Conservation (phyloP, 495 filamentous ascomycete species). For the Talaromyces nanjingensis region DNA sequence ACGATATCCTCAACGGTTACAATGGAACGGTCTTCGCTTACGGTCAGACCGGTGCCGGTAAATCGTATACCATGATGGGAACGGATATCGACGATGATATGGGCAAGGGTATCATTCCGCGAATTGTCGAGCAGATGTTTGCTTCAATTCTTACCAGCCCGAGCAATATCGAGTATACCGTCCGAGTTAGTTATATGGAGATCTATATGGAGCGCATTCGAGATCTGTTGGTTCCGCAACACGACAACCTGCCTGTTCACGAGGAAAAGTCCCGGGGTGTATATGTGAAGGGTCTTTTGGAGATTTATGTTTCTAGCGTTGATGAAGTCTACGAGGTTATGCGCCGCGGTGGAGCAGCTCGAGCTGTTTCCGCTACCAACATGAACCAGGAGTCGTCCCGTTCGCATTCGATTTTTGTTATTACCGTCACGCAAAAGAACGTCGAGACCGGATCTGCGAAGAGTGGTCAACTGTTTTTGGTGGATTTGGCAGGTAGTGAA, state of each 20-base stretch:
- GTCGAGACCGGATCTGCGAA: constrained; percentile 94
- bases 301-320: constrained; percentile 93
- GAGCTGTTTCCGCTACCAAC: constrained; percentile 96
- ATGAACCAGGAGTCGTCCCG: constrained; percentile 99
- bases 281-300: constrained; percentile 91
- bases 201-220: constrained; percentile 99
- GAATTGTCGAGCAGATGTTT: constrained; percentile 98
- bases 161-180: constrained; percentile 94
- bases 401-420: constrained; percentile 97
- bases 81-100: constrained; percentile 88
- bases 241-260: constrained; percentile 94
- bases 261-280: constrained; percentile 95
- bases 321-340: constrained; percentile 96
- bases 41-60: constrained; percentile 96
- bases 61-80: constrained; percentile 99
- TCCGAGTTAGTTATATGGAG: constrained; percentile 98
- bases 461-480: constrained; percentile 92
- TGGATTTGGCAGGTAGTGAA: constrained; percentile 95
- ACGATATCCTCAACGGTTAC: constrained; percentile 97
- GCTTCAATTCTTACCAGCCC: constrained; percentile 85
- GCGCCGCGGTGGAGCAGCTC: constrained; percentile 79
- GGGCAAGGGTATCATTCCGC: constrained; percentile 87
- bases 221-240: constrained; percentile 82
- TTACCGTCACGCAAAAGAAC: constrained; percentile 97
- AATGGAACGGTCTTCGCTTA: constrained; percentile 99